phyloP scores from a whole-genome alignment of 1,284 basidiomycete genomes.

The Athelia sp. region DNA sequence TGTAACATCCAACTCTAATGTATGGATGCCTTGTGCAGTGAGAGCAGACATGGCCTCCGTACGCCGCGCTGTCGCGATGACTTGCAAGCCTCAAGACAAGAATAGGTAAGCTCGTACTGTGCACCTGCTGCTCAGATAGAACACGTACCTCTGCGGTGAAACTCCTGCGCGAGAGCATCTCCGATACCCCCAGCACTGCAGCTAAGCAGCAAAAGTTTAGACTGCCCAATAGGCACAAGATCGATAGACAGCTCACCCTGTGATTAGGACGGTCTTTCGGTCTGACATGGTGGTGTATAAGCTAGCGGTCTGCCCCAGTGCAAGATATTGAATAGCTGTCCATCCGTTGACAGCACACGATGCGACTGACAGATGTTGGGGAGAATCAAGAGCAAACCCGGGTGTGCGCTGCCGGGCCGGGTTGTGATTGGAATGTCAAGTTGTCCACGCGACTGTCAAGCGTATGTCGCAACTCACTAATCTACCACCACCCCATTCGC shows the following conservation, averaged over 20 bases:
- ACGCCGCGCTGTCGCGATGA: constrained; percentile 25
- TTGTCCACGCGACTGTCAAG: no score
- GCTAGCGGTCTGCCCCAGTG: no score
- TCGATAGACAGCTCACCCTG: constrained; percentile 7
- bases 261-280: constrained; percentile 11
- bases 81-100: constrained; percentile 18
- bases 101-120: background rate
- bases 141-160: constrained; percentile 14
- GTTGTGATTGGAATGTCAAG: no score
- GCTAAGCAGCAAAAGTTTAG: constrained; percentile 3
- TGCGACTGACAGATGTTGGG: no score
- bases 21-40: constrained; percentile 17
- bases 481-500: no score
- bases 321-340: no score
- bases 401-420: no score
- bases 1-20: constrained; percentile 25
- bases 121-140: background rate
- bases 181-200: constrained; percentile 19
- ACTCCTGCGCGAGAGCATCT: constrained; percentile 17
- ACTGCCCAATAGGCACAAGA: background rate
- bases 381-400: no score
- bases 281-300: background rate
- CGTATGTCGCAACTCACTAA: no score
- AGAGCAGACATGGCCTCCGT: constrained; percentile 19
- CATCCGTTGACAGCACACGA: no score